Evolutionary conservation across 371 early-diverging fungal genomes (phyloP).

Genomic region (Saksenaea vasiformis): DNA sequence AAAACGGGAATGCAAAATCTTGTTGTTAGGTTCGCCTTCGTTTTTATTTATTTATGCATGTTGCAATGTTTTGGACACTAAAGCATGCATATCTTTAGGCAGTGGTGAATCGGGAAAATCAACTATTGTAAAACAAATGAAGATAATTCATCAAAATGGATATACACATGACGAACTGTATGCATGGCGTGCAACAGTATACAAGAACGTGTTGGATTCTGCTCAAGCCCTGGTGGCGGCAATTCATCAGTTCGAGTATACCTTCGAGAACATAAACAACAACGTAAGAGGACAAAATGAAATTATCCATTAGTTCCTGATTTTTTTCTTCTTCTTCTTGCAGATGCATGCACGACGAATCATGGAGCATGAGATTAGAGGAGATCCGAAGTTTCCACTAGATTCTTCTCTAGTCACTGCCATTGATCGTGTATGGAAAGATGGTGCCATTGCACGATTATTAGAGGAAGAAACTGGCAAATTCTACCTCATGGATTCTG

Average conservation of each 20-base stretch:
- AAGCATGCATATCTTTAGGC: conserved; percentile 42
- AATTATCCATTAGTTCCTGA: neutral
- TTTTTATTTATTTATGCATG: neutral
- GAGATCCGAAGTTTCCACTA: conserved; percentile 44
- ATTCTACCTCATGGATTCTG: conserved; percentile 85
- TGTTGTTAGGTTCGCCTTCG: conserved; percentile 61
- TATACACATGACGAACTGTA: conserved; percentile 79
- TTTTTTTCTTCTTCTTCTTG: neutral
- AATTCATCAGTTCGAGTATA: conserved; percentile 51
- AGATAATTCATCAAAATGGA: conserved; percentile 89
- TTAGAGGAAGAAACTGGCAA: conserved; percentile 60
- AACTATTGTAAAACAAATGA: conserved; percentile 93
- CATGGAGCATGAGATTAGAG: conserved; percentile 36
- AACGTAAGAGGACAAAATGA: conserved; percentile 21
- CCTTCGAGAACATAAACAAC: conserved; percentile 44
- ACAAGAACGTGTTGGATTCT: conserved; percentile 79
- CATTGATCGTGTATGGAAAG: conserved; percentile 69
- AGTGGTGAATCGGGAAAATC: conserved; percentile 91
- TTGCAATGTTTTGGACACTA: too few relatives aligned
- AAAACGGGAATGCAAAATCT: conserved; percentile 70
- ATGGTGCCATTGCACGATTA: conserved; percentile 58
- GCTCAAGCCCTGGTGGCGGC: conserved; percentile 66
- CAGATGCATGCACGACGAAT: conserved; percentile 41
- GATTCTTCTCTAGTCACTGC: conserved; percentile 63
- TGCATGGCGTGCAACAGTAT: conserved; percentile 72